Percentiles rank a stretch among this genome's conserved stretches.
Conservation (phyloP, 1,284 basidiomycete genomes). For the Pseudozyma hubeiensis region DNA sequence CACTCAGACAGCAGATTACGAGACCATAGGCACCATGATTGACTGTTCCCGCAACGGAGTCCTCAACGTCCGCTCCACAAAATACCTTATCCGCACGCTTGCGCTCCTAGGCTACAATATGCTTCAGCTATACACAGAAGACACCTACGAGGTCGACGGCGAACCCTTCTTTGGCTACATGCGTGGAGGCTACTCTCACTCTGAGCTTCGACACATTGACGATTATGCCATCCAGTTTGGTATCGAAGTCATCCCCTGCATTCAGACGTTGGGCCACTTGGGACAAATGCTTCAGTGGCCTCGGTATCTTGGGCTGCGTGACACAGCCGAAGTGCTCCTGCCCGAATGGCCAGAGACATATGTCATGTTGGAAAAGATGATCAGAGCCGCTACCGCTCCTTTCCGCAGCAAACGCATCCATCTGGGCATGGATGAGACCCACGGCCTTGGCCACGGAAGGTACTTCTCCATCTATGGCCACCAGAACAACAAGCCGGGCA, state of each 20-base stretch:
- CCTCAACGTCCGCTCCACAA: slow-evolving; percentile 59
- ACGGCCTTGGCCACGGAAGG: slow-evolving; percentile 68
- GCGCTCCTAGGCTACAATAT: slow-evolving; percentile 68
- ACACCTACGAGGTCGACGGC: slow-evolving; percentile 68
- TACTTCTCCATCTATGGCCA: slow-evolving; percentile 67
- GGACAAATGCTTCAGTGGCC: slow-evolving; percentile 71
- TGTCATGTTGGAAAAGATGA: slow-evolving; percentile 66
- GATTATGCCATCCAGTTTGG: slow-evolving; percentile 63
- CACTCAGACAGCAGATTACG: slow-evolving; percentile 42
- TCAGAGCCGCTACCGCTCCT: slow-evolving; percentile 59
- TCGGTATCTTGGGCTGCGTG: slow-evolving; percentile 64
- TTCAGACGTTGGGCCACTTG: slow-evolving; percentile 70
- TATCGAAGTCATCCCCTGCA: slow-evolving; percentile 63
- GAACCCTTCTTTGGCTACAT: slow-evolving; percentile 70
- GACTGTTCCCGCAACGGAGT: slow-evolving; percentile 70
- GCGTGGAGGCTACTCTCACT: slow-evolving; percentile 58
- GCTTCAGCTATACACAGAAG: slow-evolving; percentile 66
- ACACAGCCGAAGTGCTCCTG: slow-evolving; percentile 69
- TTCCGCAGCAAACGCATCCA: slow-evolving; percentile 66
- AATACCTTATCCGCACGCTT: slow-evolving; percentile 63
- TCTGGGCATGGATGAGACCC: slow-evolving; percentile 62
- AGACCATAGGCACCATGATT: slow-evolving; percentile 69
- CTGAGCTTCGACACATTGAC: slow-evolving; percentile 67
- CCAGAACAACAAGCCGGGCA: slow-evolving; percentile 65
- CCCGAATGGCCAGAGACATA: slow-evolving; percentile 67